Evolutionary conservation across 2,329 filamentous ascomycete species (phyloP).

Genomic region (Colletotrichum agaves): DNA sequence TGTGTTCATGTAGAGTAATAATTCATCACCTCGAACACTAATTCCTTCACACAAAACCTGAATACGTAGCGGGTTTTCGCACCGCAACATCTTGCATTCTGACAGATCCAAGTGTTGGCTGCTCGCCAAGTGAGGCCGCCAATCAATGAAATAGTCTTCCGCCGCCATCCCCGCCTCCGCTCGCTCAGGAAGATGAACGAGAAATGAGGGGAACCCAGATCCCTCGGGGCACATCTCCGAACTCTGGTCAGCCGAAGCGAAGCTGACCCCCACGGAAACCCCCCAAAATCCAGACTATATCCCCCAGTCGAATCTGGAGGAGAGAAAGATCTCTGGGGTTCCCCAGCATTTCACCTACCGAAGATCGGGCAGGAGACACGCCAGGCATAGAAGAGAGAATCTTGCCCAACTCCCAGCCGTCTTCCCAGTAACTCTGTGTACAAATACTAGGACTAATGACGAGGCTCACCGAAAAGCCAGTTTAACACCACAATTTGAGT

Average conservation of each 20-base stretch:
- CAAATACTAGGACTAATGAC: conserved; percentile 17
- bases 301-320: not conserved
- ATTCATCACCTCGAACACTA: no score
- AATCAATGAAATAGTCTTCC: not conserved
- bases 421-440: not conserved
- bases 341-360: conserved; percentile 6
- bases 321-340: not conserved
- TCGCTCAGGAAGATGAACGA: conserved; percentile 25
- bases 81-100: no score
- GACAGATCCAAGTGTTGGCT: no score
- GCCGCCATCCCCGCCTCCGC: conserved; percentile 21
- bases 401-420: not conserved
- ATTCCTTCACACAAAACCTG: no score
- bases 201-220: conserved; percentile 24
- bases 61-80: no score
- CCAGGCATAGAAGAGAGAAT: no score
- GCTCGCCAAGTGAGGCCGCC: conserved; percentile 13
- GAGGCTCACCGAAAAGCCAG: not conserved
- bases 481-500: not conserved
- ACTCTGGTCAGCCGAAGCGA: not conserved
- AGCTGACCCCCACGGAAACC: conserved; percentile 5
- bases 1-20: no score
- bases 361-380: no score
- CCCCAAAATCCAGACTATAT: not conserved
- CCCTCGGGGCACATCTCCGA: conserved; percentile 19